Base-by-base conservation (phyloP, 75 land plant genomes). In the Sequoia sempervirens region DNA sequence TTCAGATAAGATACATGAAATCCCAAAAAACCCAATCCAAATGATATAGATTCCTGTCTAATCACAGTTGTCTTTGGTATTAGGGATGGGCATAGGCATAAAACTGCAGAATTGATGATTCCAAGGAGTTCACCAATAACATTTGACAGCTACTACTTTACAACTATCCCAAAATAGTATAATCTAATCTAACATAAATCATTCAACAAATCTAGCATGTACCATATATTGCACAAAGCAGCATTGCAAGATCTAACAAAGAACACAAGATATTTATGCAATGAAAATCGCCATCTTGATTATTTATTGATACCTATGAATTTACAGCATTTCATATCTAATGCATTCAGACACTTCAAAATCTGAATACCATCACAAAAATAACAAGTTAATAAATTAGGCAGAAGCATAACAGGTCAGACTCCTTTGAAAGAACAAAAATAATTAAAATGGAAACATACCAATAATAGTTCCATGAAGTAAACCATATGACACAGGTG, bases 391-490 rank as follows among this genome's bases (percentile, higher is more conserved):
- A 5, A 28, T 61, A 5, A 61, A 61, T 61, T 61, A 26, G n/a
- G 66, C n/a, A 61, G 66, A 61, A 5, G 6, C n/a, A 26, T 50
- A 13, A 50, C 3, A 61, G 26, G 5, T 26, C n/a, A 26, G 66
- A 23, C 28, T 61, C 66, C 28, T 61, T 23, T 6, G 66, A 28
- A 23, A 61, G 66, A 23, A 61, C 12, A 23, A 61, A 61, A 61
- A 61, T 23, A 61, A 23, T 20, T 20, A 61, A 54, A 26, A 61
- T 61, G 66, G 26, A 61, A 23, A 23, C 75, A 20, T 73, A 95
- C 97, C 96, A 54, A 95, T 92, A 14, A 94, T 90, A 13, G 92
- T 94, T 78, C 96, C 97, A 87, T 94, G 97, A 83, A 95, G 96
- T 78, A 95, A 88, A 26, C 94, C 91, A 53, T 92, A 90, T 45